Conservation (phyloP, 306 rosid genomes). For the Vicia faba region DNA sequence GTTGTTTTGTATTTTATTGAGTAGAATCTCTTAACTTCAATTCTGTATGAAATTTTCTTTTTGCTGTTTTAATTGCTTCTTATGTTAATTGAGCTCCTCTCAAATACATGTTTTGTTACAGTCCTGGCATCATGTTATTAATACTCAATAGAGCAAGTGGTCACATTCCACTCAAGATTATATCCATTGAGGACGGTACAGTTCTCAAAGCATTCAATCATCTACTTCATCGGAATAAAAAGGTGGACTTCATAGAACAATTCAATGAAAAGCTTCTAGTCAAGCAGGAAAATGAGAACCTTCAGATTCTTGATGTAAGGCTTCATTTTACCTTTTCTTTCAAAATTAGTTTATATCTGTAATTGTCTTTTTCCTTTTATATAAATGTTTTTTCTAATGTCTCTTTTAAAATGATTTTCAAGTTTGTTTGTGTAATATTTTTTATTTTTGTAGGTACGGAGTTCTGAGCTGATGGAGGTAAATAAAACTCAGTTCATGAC, state of each 20-base stretch:
- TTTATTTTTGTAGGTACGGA: slow-evolving; percentile 61
- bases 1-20: not conserved
- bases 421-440: slow-evolving; percentile 12
- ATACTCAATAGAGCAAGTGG: slow-evolving; percentile 72
- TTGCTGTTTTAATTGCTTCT: not conserved
- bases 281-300: slow-evolving; percentile 96
- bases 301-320: slow-evolving; percentile 94
- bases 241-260: slow-evolving; percentile 95
- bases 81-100: slow-evolving; percentile 16
- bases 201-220: slow-evolving; percentile 89
- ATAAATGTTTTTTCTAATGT: not conserved
- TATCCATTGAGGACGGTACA: slow-evolving; percentile 92
- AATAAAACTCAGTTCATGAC: slow-evolving; percentile 83
- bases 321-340: slow-evolving; percentile 4
- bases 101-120: slow-evolving; percentile 37
- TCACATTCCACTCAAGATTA: slow-evolving; percentile 86
- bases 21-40: not conserved
- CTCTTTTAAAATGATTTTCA: slow-evolving; percentile 7
- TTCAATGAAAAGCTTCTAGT: slow-evolving; percentile 97
- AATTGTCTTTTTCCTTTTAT: not conserved
- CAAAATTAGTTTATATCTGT: slow-evolving; percentile 1
- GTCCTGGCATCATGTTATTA: slow-evolving; percentile 91
- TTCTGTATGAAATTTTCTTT: slow-evolving; percentile 4
- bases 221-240: slow-evolving; percentile 86
- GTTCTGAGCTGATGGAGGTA: slow-evolving; percentile 73